These are phyloP conservation scores for Talaromyces wortmannii DNA, from an alignment of 495 filamentous ascomycete genomes.

Conservation along the genomic window DNA sequence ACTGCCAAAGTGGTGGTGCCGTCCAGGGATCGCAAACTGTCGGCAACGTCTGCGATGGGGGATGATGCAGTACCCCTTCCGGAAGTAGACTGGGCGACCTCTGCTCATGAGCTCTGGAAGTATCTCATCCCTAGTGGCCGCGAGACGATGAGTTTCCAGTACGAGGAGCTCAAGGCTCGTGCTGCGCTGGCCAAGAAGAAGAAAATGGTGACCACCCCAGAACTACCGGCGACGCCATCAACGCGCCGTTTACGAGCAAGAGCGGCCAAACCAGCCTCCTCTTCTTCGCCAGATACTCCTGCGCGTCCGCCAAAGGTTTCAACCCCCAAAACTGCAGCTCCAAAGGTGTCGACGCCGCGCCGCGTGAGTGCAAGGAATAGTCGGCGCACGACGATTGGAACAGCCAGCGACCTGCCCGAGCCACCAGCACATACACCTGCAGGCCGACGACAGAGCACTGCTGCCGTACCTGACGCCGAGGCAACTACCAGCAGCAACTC, in stretches of 20 bases:
- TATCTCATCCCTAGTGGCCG: slow-evolving; percentile 69
- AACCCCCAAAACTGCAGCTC: neutral
- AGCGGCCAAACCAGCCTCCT: slow-evolving; percentile 47
- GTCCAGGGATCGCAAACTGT: slow-evolving; percentile 43
- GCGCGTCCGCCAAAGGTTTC: neutral
- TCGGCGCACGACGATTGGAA: slow-evolving; percentile 62
- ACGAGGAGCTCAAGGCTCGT: slow-evolving; percentile 66
- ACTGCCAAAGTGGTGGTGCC: slow-evolving; percentile 63
- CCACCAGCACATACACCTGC: slow-evolving; percentile 19
- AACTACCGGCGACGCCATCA: slow-evolving; percentile 20
- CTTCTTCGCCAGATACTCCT: slow-evolving; percentile 25
- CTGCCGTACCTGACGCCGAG: slow-evolving; percentile 9
- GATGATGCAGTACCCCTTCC: slow-evolving; percentile 47
- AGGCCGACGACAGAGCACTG: slow-evolving; percentile 28
- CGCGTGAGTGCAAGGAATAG: slow-evolving; percentile 41
- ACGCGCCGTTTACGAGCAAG: slow-evolving; percentile 62
- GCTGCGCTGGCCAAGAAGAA: slow-evolving; percentile 54
- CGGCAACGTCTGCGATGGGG: slow-evolving; percentile 17
- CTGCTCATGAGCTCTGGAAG: slow-evolving; percentile 73
- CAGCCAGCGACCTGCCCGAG: slow-evolving; percentile 35
- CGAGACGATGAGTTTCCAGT: slow-evolving; percentile 64
- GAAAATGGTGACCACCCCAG: slow-evolving; percentile 43
- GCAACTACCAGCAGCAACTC: neutral
- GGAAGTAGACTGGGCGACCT: slow-evolving; percentile 77
- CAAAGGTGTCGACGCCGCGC: slow-evolving; percentile 37